Conservation (phyloP, 2,329 filamentous ascomycete species). For the Trichoderma lentiforme region DNA sequence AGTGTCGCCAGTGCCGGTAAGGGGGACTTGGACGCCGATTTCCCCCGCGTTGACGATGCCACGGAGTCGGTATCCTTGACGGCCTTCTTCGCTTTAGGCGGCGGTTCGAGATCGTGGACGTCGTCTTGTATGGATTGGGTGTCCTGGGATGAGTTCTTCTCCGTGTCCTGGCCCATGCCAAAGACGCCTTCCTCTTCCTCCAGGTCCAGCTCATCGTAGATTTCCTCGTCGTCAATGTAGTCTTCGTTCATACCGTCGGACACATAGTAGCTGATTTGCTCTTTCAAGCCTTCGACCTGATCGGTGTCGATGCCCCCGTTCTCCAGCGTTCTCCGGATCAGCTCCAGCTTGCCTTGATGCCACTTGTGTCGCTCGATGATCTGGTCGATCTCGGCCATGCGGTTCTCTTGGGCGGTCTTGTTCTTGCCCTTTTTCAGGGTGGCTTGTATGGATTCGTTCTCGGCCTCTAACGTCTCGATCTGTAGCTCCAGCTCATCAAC, state of each 20-base stretch:
- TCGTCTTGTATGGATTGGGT: conserved; percentile 90
- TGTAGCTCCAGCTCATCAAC: conserved; percentile 92
- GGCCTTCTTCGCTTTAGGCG: conserved; percentile 48
- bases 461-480: conserved; percentile 88
- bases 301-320: conserved; percentile 88
- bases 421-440: conserved; percentile 95
- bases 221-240: conserved; percentile 87
- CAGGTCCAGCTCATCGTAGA: conserved; percentile 92
- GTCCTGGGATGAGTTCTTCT: conserved; percentile 92
- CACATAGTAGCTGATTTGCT: conserved; percentile 93
- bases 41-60: conserved; percentile 54
- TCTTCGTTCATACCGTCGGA: conserved; percentile 84
- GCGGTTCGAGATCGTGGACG: conserved; percentile 54
- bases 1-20: conserved; percentile 88
- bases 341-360: conserved; percentile 89
- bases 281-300: conserved; percentile 83
- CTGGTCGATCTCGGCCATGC: conserved; percentile 80
- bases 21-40: conserved; percentile 89
- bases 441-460: conserved; percentile 79
- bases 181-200: conserved; percentile 88
- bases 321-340: conserved; percentile 84
- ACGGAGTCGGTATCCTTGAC: conserved; percentile 56
- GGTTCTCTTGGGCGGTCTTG: conserved; percentile 76
- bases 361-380: conserved; percentile 92
- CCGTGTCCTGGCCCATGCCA: conserved; percentile 75